A percentile compares a stretch with the other conserved stretches of the same genome.
Evolutionary conservation across 176 grass and related monocot genomes (phyloP).

Genomic region (Metroxylon sagu): DNA sequence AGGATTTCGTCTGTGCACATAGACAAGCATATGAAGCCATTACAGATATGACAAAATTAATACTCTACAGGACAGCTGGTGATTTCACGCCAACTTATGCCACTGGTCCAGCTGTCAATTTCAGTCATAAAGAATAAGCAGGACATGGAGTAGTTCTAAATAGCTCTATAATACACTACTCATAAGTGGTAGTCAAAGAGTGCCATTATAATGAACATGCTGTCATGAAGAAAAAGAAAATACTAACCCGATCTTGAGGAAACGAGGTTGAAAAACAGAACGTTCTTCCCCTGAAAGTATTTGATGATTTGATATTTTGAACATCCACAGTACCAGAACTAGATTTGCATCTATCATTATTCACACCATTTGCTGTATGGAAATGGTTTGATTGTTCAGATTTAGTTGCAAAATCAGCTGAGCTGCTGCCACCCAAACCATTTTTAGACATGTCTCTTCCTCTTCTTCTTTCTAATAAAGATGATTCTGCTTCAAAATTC

Average conservation of each 20-base stretch:
- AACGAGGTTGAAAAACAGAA: constrained; percentile 88
- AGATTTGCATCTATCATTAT: constrained; percentile 13
- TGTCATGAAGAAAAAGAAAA: constrained; percentile 9
- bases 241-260: constrained; percentile 55
- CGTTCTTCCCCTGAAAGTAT: constrained; percentile 62
- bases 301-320: constrained; percentile 42
- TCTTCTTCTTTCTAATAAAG: constrained; percentile 42
- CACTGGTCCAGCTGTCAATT: too few species aligned
- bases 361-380: constrained; percentile 20
- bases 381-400: constrained; percentile 38
- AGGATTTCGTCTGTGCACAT: too few species aligned
- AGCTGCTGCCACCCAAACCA: constrained; percentile 9
- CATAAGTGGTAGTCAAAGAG: background rate
- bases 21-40: too few species aligned
- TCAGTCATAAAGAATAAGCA: too few species aligned
- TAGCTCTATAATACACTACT: too few species aligned
- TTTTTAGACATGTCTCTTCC: constrained; percentile 29
- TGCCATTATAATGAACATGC: constrained; percentile 2
- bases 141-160: too few species aligned
- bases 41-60: too few species aligned
- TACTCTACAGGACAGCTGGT: too few species aligned
- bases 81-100: too few species aligned
- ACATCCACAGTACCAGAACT: constrained; percentile 25
- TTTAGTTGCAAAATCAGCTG: constrained; percentile 34
- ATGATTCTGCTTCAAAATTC: constrained; percentile 23